Evolutionary conservation across 768 basidiomycete genomes (phyloP).

Genomic region (Fomitopsis serialis): DNA sequence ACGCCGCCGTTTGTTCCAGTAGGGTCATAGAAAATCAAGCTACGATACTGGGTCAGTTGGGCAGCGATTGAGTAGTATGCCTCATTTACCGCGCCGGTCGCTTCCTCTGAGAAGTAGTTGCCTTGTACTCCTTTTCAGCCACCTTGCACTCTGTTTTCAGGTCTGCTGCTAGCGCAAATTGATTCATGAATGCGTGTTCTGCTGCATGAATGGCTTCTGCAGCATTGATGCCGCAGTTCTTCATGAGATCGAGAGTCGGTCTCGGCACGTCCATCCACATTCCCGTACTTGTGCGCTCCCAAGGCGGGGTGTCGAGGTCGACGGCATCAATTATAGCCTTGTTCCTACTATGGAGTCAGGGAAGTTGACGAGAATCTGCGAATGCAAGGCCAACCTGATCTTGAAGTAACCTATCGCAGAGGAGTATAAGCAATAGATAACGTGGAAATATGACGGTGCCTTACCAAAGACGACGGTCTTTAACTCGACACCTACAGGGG

Average conservation of each 20-base stretch:
- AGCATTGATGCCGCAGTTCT: slow-evolving; percentile 48
- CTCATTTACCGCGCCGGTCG: slow-evolving; percentile 56
- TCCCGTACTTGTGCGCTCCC: slow-evolving; percentile 68
- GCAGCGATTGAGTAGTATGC: background rate
- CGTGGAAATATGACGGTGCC: slow-evolving; percentile 14
- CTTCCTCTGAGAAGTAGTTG: slow-evolving; percentile 46
- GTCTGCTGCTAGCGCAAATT: slow-evolving; percentile 63
- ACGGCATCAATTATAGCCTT: slow-evolving; percentile 68
- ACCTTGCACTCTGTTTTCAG: slow-evolving; percentile 82
- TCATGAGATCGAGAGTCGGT: slow-evolving; percentile 45
- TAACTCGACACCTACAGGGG: slow-evolving; percentile 49
- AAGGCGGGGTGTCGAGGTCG: slow-evolving; percentile 72
- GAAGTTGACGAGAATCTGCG: background rate
- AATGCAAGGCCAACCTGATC: slow-evolving; percentile 40
- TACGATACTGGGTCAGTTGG: slow-evolving; percentile 19
- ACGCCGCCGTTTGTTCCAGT: slow-evolving; percentile 67
- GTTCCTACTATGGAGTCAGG: slow-evolving; percentile 33
- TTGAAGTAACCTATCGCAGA: slow-evolving; percentile 68
- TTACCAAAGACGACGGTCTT: slow-evolving; percentile 70
- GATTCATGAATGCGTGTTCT: slow-evolving; percentile 77
- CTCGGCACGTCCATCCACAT: slow-evolving; percentile 76
- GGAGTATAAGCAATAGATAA: background rate
- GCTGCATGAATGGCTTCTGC: slow-evolving; percentile 86
- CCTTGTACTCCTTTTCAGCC: slow-evolving; percentile 66
- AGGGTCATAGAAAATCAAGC: slow-evolving; percentile 78